Evolutionary conservation across 2,329 filamentous ascomycete species (phyloP).

Genomic region (Aureobasidium sp.): DNA sequence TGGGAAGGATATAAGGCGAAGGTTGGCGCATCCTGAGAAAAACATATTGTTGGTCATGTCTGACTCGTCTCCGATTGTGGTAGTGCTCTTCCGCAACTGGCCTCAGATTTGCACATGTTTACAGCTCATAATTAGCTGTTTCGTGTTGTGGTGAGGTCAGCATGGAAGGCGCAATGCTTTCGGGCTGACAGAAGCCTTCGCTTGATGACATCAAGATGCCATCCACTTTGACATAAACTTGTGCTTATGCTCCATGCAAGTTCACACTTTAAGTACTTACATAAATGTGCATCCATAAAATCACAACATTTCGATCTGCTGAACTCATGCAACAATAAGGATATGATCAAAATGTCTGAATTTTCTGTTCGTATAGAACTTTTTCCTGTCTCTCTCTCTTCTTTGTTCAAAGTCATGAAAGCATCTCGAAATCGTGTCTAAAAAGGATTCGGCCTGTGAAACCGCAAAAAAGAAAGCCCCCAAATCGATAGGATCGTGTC

Average conservation of each 20-base stretch:
- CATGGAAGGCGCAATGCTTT: background rate
- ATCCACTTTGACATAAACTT: background rate
- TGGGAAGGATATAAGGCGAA: too few species aligned
- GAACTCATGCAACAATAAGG: background rate
- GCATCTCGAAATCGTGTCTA: constrained; percentile 8
- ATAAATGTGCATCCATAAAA: background rate
- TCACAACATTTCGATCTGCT: background rate
- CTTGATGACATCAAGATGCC: background rate
- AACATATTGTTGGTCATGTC: too few species aligned
- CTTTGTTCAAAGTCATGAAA: background rate
- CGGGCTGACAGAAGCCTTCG: background rate
- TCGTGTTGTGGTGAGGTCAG: background rate
- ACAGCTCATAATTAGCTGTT: background rate
- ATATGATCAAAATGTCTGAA: background rate
- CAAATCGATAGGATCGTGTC: background rate
- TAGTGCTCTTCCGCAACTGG: too few species aligned
- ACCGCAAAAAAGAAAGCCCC: background rate
- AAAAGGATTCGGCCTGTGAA: background rate
- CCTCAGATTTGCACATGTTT: background rate
- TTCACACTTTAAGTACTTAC: background rate
- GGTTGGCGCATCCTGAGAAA: too few species aligned
- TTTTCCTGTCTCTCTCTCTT: background rate
- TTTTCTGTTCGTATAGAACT: background rate
- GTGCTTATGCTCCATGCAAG: background rate
- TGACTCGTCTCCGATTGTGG: too few species aligned